Conservation (phyloP, 1,139 yeast species). For the Nematodospora anomalae region DNA sequence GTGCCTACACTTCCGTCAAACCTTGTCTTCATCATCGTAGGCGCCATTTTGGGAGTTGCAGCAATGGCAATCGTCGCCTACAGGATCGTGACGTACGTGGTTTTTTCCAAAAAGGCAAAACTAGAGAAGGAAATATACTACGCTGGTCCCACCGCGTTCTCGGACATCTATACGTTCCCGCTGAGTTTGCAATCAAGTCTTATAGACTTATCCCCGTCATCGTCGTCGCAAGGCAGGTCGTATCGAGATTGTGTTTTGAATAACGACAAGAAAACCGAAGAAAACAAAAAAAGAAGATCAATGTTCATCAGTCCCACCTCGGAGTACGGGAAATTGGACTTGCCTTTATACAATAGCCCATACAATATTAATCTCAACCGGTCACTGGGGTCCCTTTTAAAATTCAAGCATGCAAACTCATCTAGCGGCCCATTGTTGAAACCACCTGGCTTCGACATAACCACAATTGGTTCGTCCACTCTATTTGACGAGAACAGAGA, state of each 20-base stretch:
- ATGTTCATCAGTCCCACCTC: slow-evolving; percentile 40
- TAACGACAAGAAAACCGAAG: slow-evolving; percentile 22
- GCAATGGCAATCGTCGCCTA: slow-evolving; percentile 23
- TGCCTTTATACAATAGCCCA: slow-evolving; percentile 22
- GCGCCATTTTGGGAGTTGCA: slow-evolving; percentile 32
- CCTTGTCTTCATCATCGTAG: slow-evolving; percentile 46
- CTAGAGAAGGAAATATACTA: slow-evolving; percentile 37
- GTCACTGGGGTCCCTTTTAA: too few species aligned
- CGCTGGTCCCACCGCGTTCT: slow-evolving; percentile 14
- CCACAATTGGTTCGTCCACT: slow-evolving; percentile 1
- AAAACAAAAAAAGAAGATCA: slow-evolving; percentile 26
- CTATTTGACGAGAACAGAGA: slow-evolving; percentile 1
- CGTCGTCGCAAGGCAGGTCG: slow-evolving; percentile 11
- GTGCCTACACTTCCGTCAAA: slow-evolving; percentile 29
- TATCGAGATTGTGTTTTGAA: slow-evolving; percentile 16
- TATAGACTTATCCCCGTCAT: slow-evolving; percentile 4
- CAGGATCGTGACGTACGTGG: slow-evolving; percentile 25
- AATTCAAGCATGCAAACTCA: too few species aligned
- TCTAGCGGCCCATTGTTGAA: slow-evolving; percentile 8
- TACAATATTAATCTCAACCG: too few species aligned
- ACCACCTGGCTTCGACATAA: slow-evolving; percentile 1
- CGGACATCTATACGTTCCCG: slow-evolving; percentile 4
- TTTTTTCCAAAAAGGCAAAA: slow-evolving; percentile 31
- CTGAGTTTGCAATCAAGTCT: slow-evolving; percentile 1
- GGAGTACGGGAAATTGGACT: slow-evolving; percentile 20